Base-by-base conservation (phyloP, 2,329 filamentous ascomycete species). In the Colletotrichum ledebouriae region DNA sequence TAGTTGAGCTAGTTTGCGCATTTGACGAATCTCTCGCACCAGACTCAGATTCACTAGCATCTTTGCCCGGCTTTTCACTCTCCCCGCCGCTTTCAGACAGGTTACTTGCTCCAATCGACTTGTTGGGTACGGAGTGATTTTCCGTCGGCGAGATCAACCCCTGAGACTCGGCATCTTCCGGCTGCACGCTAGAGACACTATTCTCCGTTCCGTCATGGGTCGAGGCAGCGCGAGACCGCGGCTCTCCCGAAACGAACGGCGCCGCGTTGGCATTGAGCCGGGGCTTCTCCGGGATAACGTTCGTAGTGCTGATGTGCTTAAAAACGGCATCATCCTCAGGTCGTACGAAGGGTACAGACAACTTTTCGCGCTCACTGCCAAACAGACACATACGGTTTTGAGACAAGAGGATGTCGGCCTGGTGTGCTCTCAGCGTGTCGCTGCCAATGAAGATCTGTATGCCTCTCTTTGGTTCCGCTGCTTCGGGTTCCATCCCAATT, bases 361-460 rank as follows among this genome's bases (percentile, higher is more conserved):
- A 84, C 75, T 95, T 96, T 77, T 92, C 94, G 52, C 92, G 88
- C 67, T 97, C 93, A 75, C 94, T 92, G 73, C 97, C 93, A 73
- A 94, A 94, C 33, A 98, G 84, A 0, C 92, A 92, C 83, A 99
- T 89, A 71, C 92, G 91, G 75, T 97, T 97, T 72, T 94, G 93
- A 0, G 96, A 98, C 74, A 99, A 93, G 22, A 98, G 82, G 11
- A 99, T 86, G 77, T 98, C 96, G 25, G 94, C 95, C 72, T 92
- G 97, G 76, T 97, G 93, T 10, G 91, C 86, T 70, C 94, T 89
- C 64, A 99, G 84, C 13, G 93, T 88, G 78, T 98, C 95, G 75
- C 94, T 97, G 44, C 96, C 95, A 66, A 99, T 84, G 76, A 97
- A 94, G 59, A 98, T 91, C 72, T 94, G 92, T 64, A 98, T 93